phyloP scores from a whole-genome alignment of 306 rosid genomes.

The Vigna mungo region DNA sequence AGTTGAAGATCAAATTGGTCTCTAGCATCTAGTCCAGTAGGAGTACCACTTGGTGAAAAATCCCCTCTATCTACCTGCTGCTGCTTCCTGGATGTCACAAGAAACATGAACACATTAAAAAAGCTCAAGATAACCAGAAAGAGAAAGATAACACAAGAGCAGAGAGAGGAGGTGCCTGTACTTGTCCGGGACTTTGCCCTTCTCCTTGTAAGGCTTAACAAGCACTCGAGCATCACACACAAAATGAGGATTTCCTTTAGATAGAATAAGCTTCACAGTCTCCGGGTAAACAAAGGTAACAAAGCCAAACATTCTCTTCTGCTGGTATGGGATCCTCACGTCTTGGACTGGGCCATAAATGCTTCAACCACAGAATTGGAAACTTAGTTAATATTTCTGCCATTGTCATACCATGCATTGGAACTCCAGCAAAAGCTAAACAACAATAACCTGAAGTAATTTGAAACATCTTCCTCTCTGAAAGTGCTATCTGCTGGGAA shows the following conservation, averaged over 20 bases:
- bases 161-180: slow-evolving; percentile 65
- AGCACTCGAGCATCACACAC: slow-evolving; percentile 98
- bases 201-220: slow-evolving; percentile 99
- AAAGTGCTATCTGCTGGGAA: slow-evolving; percentile 98
- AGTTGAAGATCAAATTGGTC: slow-evolving; percentile 87
- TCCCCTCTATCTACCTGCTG: slow-evolving; percentile 88
- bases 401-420: not conserved
- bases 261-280: slow-evolving; percentile 88
- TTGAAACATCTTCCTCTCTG: slow-evolving; percentile 96
- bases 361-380: slow-evolving; percentile 48
- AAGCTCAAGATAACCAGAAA: not conserved
- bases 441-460: slow-evolving; percentile 80
- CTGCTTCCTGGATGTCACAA: slow-evolving; percentile 72
- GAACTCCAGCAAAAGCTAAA: not conserved
- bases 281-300: slow-evolving; percentile 93
- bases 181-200: slow-evolving; percentile 98
- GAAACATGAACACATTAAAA: slow-evolving; percentile 25
- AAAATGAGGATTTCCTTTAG: slow-evolving; percentile 97
- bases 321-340: slow-evolving; percentile 99
- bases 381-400: slow-evolving; percentile 5
- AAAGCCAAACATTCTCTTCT: slow-evolving; percentile 97
- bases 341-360: slow-evolving; percentile 96
- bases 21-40: slow-evolving; percentile 82
- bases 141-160: not conserved
- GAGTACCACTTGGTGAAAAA: slow-evolving; percentile 92